These are phyloP conservation scores for Podila horticola DNA, from an alignment of 192 early-diverging fungal species.

Conservation along the genomic window DNA sequence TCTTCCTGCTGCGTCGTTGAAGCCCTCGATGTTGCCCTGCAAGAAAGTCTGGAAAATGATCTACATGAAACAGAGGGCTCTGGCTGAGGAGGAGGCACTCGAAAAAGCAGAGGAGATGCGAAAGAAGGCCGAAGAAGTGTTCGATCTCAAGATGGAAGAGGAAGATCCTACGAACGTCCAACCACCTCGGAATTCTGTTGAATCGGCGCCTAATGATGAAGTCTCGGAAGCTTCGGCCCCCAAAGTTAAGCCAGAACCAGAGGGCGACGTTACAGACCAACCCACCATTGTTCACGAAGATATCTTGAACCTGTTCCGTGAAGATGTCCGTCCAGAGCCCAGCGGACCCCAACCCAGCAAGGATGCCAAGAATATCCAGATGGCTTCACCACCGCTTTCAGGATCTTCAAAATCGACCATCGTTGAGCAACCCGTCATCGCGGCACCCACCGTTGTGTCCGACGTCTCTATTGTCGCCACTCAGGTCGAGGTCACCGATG, in stretches of 20 bases:
- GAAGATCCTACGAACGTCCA: not conserved
- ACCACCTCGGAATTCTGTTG: not conserved
- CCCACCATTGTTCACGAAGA: constrained; percentile 35
- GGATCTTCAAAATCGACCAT: not conserved
- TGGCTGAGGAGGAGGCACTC: constrained; percentile 39
- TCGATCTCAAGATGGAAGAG: constrained; percentile 51
- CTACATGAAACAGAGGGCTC: constrained; percentile 41
- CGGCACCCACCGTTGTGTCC: not conserved
- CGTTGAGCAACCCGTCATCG: not conserved
- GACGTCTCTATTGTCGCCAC: no score
- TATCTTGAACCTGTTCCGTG: constrained; percentile 42
- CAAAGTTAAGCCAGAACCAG: not conserved
- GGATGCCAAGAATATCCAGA: not conserved
- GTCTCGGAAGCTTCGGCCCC: not conserved
- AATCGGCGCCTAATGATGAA: not conserved
- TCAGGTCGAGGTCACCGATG: no score
- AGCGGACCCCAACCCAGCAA: not conserved
- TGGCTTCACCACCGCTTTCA: not conserved
- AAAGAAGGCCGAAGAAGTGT: constrained; percentile 49
- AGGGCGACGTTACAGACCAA: not conserved
- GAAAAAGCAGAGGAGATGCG: constrained; percentile 49
- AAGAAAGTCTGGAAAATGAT: constrained; percentile 50
- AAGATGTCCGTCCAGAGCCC: constrained; percentile 29
- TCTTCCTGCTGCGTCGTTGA: constrained; percentile 18
- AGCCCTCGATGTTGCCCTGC: constrained; percentile 36